Evolutionary conservation across 2,329 filamentous ascomycete genomes (phyloP), one percentile per base, ranked within the genome.

Genomic region (Curvularia spicifera): DNA sequence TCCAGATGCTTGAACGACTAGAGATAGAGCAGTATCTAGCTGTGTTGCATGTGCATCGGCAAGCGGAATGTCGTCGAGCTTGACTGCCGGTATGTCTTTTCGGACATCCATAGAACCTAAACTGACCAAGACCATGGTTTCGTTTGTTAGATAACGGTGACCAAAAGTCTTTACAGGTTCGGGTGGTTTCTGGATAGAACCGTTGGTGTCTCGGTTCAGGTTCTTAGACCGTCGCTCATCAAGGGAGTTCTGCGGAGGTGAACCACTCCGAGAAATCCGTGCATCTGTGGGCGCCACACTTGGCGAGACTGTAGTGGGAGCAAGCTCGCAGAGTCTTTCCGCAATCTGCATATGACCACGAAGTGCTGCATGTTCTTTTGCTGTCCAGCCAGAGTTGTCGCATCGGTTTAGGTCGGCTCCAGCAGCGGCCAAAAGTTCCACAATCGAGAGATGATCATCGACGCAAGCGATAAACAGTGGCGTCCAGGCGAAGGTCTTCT

Each of bases 101-200:
- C 93, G 87, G 79, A 91, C 91, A 73, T 99, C 95, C 91, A 97
- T 97, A 0, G 91, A 94, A 0, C 95, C 95, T 8, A 99, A 81
- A 70, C 92, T 97, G 68, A 99, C 93, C 48, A 98, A 83, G 4
- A 99, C 86, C 82, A 99, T 88, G 62, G 91, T 91, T 70, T 96
- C 89, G 51, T 96, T 87, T 18, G 88, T 96, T 50, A 99, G 84
- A 78, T 98, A 99, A 53, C 94, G 88, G 81, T 99, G 95, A 55
- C 95, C 95, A 76, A 98, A 99, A 1, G 92, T 91, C 78, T 98
- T 98, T 64, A 98, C 86, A 5, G 93, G 89, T 63, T 97, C 92
- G 2, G 88, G 81, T 6, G 83, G 79, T 50, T 87, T 83, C 5
- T 82, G 63, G 60, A 69, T 46, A 26, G 55, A 29, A 12, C 44